phyloP scores from a whole-genome alignment of 2,329 filamentous ascomycete genomes.

The Fusarium chaquense region DNA sequence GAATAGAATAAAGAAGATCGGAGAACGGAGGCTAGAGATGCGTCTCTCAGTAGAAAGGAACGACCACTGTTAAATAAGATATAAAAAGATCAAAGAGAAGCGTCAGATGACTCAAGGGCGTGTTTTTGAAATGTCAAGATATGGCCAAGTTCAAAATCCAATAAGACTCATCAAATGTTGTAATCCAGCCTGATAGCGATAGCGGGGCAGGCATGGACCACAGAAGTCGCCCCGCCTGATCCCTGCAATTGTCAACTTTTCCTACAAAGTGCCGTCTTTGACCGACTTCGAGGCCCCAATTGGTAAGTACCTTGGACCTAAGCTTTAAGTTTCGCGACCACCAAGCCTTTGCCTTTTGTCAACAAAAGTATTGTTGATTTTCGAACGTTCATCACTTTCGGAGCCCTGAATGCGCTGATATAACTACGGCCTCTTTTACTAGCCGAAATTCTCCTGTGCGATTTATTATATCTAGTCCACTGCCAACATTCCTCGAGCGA shows the following conservation, averaged over 20 bases:
- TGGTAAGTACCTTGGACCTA: slow-evolving; percentile 28
- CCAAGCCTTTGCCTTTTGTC: slow-evolving; percentile 4
- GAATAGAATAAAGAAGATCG: slow-evolving; percentile 15
- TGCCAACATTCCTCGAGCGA: neutral
- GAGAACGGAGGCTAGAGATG: slow-evolving; percentile 11
- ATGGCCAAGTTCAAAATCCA: slow-evolving; percentile 33
- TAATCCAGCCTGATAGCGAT: slow-evolving; percentile 36
- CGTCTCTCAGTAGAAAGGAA: neutral
- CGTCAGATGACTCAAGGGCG: slow-evolving; percentile 34
- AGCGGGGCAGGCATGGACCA: slow-evolving; percentile 43
- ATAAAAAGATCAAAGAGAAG: neutral
- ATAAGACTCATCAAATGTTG: slow-evolving; percentile 31
- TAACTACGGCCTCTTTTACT: too few relatives aligned
- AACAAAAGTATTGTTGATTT: slow-evolving; percentile 8
- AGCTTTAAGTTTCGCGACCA: slow-evolving; percentile 18
- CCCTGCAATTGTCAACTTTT: slow-evolving; percentile 40
- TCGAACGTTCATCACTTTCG: neutral
- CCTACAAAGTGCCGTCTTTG: slow-evolving; percentile 43
- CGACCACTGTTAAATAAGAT: neutral
- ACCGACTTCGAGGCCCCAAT: slow-evolving; percentile 43
- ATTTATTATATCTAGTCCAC: neutral
- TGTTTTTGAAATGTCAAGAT: slow-evolving; percentile 31
- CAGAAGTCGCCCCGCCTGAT: slow-evolving; percentile 46
- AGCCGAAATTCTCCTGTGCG: neutral
- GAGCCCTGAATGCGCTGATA: neutral